Evolutionary conservation across 129 eudicot genomes (phyloP), one percentile per base, ranked within the genome.

Genomic region (Mikania micrantha): DNA sequence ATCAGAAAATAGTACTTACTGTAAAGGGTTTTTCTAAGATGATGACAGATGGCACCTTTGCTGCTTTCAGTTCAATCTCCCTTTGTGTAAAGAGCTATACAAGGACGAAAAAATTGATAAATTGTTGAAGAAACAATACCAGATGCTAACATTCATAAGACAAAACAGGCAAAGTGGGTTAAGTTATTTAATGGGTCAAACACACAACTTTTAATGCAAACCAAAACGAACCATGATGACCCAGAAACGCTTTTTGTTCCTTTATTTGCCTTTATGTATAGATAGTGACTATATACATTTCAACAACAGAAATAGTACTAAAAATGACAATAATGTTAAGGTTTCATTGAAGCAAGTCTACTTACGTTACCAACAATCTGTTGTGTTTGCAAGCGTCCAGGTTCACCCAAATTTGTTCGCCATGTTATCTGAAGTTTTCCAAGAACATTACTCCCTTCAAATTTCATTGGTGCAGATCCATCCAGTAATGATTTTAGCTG

Each of bases 351-450:
- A 61, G 67, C 28, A 74, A 29, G 25, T 64, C 50, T n/a, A 89
- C 98, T 82, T 86, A 93, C 98, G 79, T 74, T 93, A 41, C 96
- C 98, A 83, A 86, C 81, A 59, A 93, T 93, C 63, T 93, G 89
- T 67, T 93, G 98, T 5, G 98, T 93, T 82, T 93, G 98, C 80
- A 93, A 84, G 73, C 96, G 95, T 32, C 98, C 98, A 49, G 98
- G 96, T 74, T 93, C 98, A 61, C 98, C 98, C 79, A 93, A 81
- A 70, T 93, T 93, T 19, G 98, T 93, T 69, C 95, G 96, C 98
- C 98, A 93, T 57, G 98, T 93, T 74, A 93, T 88, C 78, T 88
- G 98, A 75, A 93, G 90, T 83, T 93, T 93, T 10, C 98, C 98
- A 67, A 93, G 95, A 69, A 86, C 73, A 71, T 93, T 93, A 68